phyloP scores from a whole-genome alignment of 2,329 filamentous ascomycete genomes.

The Penicillium sp. region DNA sequence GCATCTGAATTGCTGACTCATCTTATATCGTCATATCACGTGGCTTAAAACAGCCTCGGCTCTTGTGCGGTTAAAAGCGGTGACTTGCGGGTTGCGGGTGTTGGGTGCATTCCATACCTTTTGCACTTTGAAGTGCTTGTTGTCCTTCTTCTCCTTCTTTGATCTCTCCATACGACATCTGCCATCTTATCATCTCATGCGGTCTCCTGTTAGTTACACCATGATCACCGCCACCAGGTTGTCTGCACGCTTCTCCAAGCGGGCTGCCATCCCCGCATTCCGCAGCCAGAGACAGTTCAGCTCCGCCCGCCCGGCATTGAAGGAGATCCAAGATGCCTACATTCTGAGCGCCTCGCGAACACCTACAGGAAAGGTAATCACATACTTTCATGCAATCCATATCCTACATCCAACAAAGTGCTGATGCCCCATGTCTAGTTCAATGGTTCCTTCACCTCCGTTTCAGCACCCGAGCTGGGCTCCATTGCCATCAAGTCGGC shows the following conservation, averaged over 20 bases:
- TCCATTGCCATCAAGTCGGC: constrained; percentile 90
- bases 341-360: constrained; percentile 88
- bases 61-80: constrained; percentile 24
- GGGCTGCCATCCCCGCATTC: constrained; percentile 40
- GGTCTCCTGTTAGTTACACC: background rate
- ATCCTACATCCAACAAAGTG: background rate
- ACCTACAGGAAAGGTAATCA: constrained; percentile 73
- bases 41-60: constrained; percentile 26
- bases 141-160: constrained; percentile 1
- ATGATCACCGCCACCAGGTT: constrained; percentile 25
- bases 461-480: constrained; percentile 82
- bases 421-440: constrained; percentile 56
- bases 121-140: constrained; percentile 4
- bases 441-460: constrained; percentile 81
- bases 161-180: background rate
- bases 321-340: constrained; percentile 85
- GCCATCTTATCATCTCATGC: background rate
- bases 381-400: too few relatives aligned
- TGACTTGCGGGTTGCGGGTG: constrained; percentile 16
- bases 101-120: constrained; percentile 13
- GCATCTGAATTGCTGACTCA: constrained; percentile 2
- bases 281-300: constrained; percentile 50
- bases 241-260: constrained; percentile 27
- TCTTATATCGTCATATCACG: constrained; percentile 15
- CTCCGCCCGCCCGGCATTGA: constrained; percentile 44